These are phyloP conservation scores for Aspergillus sclerotiicarbonarius DNA, from an alignment of 495 filamentous ascomycete species.

Conservation along the genomic window DNA sequence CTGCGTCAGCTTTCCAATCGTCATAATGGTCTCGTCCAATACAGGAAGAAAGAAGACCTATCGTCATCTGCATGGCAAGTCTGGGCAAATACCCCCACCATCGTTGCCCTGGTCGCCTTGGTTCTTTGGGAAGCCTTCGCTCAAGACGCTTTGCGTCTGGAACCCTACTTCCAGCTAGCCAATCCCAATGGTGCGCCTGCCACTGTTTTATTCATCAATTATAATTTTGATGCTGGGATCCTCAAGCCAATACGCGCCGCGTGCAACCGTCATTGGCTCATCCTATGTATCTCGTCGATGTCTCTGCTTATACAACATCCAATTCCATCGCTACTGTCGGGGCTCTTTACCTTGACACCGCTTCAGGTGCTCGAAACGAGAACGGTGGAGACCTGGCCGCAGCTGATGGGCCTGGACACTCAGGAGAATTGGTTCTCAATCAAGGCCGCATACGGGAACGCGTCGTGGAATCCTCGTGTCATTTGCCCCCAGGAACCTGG, in stretches of 20 bases:
- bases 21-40: constrained; percentile 18
- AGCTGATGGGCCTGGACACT: constrained; percentile 16
- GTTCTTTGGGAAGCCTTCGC: constrained; percentile 22
- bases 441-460: not conserved
- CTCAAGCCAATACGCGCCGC: constrained; percentile 20
- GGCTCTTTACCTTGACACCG: constrained; percentile 15
- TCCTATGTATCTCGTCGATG: constrained; percentile 18
- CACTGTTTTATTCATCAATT: constrained; percentile 27
- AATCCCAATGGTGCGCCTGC: constrained; percentile 18
- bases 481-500: too few relatives aligned
- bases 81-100: constrained; percentile 24
- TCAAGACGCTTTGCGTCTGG: constrained; percentile 26
- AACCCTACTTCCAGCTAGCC: constrained; percentile 29
- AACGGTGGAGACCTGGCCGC: constrained; percentile 23
- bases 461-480: not conserved
- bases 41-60: constrained; percentile 14
- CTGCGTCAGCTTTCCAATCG: constrained; percentile 20
- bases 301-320: constrained; percentile 18
- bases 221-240: constrained; percentile 21
- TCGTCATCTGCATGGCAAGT: constrained; percentile 8
- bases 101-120: constrained; percentile 18
- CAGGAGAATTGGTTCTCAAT: constrained; percentile 18
- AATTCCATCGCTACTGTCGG: constrained; percentile 22
- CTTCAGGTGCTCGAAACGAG: too few relatives aligned
- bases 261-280: constrained; percentile 26